Percentiles rank a stretch among this genome's conserved stretches.
phyloP scores from a whole-genome alignment of 345 rosid species.

The Euphorbia tirucalli region DNA sequence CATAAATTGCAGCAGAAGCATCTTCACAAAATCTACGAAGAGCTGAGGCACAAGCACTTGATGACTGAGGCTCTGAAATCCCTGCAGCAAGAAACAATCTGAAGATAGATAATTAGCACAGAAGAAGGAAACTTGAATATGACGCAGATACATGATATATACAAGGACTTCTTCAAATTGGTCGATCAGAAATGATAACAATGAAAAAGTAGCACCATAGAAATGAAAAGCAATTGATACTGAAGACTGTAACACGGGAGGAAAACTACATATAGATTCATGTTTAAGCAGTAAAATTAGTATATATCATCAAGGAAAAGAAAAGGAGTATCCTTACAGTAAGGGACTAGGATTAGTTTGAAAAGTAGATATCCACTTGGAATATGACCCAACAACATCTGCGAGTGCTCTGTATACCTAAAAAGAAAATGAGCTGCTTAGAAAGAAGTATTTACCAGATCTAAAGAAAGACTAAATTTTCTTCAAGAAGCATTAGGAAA shows the following conservation, averaged over 20 bases:
- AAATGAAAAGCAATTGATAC: neutral
- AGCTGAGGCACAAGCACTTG: slow-evolving; percentile 81
- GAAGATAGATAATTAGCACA: slow-evolving; percentile 53
- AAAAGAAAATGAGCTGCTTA: slow-evolving; percentile 27
- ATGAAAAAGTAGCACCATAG: neutral
- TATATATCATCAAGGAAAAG: neutral
- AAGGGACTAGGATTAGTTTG: slow-evolving; percentile 62
- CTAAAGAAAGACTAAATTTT: neutral
- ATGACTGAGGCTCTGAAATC: slow-evolving; percentile 66
- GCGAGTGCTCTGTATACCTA: slow-evolving; percentile 94
- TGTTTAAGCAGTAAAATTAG: neutral
- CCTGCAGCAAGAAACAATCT: slow-evolving; percentile 97
- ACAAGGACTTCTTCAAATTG: slow-evolving; percentile 4
- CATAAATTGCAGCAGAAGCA: slow-evolving; percentile 60
- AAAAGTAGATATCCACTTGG: slow-evolving; percentile 75
- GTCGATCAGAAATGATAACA: neutral
- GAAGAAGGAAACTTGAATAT: slow-evolving; percentile 20
- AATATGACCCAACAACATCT: slow-evolving; percentile 89
- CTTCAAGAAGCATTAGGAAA: neutral
- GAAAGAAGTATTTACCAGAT: neutral
- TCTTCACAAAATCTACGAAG: slow-evolving; percentile 92
- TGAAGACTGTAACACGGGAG: neutral
- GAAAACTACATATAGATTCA: neutral
- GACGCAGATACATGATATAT: neutral
- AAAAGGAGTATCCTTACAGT: slow-evolving; percentile 55